Conservation (phyloP, 176 grass and related monocot species). For the Panicum miliaceum region DNA sequence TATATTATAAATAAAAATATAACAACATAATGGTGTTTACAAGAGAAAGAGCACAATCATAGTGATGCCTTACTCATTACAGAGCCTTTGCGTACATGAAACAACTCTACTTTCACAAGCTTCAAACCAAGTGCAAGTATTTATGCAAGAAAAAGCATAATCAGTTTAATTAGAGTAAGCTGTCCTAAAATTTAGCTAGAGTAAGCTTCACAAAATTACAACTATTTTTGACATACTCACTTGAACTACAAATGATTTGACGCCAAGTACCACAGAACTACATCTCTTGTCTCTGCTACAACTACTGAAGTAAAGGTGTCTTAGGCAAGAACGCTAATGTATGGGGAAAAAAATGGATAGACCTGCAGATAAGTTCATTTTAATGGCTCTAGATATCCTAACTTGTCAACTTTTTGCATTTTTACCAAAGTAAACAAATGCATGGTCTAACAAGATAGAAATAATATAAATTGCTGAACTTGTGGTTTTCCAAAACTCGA, state of each 20-base stretch:
- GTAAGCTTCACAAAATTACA: neutral
- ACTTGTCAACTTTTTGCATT: neutral
- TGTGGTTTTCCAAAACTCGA: neutral
- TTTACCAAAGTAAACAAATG: conserved; percentile 11
- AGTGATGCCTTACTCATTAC: neutral
- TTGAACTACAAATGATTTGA: neutral
- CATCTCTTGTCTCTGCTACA: neutral
- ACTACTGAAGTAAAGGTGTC: neutral
- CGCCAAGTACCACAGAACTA: neutral
- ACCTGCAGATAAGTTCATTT: conserved; percentile 7
- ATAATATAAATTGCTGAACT: neutral
- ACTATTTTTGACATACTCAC: too few relatives aligned
- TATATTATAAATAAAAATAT: neutral
- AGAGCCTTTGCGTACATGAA: neutral
- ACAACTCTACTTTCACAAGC: neutral
- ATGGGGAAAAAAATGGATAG: neutral
- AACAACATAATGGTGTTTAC: neutral
- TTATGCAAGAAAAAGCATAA: neutral
- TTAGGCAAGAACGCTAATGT: neutral
- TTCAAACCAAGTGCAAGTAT: neutral
- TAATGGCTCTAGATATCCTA: conserved; percentile 12
- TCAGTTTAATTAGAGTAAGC: neutral
- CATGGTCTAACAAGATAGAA: conserved; percentile 13
- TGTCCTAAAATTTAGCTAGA: too few relatives aligned
- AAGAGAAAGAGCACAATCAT: neutral